These are phyloP conservation scores for Phellinidium pouzarii DNA, from an alignment of 1,284 basidiomycete genomes.

Conservation along the genomic window DNA sequence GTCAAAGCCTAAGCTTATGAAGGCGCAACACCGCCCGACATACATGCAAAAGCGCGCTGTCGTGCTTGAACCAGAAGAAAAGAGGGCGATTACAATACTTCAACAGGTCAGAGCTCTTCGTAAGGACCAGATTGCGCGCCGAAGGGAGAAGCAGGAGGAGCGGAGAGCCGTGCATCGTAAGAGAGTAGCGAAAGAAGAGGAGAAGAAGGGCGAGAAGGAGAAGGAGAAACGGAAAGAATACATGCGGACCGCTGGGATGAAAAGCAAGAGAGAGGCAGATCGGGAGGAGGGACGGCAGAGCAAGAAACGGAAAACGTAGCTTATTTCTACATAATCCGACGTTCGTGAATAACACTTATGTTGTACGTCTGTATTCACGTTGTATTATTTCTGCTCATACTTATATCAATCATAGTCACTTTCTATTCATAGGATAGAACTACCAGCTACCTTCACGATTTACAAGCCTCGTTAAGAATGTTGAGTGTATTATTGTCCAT, in stretches of 20 bases:
- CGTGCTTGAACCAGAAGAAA: conserved; percentile 92
- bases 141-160: conserved; percentile 82
- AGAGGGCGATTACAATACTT: conserved; percentile 84
- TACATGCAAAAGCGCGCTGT: conserved; percentile 92
- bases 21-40: conserved; percentile 66
- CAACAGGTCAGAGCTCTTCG: conserved; percentile 93
- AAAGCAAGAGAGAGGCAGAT: conserved; percentile 59
- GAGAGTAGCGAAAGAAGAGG: conserved; percentile 67
- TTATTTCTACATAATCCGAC: background rate
- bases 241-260: conserved; percentile 70
- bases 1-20: conserved; percentile 85
- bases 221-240: conserved; percentile 77
- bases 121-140: conserved; percentile 75
- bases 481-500: too few species aligned
- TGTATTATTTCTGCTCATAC: too few species aligned
- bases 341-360: too few species aligned
- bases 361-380: too few species aligned
- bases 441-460: too few species aligned
- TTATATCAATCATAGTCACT: too few species aligned
- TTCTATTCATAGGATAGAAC: too few species aligned
- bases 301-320: conserved; percentile 41
- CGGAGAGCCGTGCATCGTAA: conserved; percentile 57
- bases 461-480: too few species aligned
- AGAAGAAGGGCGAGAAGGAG: conserved; percentile 60
- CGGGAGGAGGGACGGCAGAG: conserved; percentile 45